Percentiles rank a stretch among this genome's conserved stretches.
These are phyloP conservation scores for Austroboletus eburneus DNA, from an alignment of 768 basidiomycete species.

Conservation along the genomic window DNA sequence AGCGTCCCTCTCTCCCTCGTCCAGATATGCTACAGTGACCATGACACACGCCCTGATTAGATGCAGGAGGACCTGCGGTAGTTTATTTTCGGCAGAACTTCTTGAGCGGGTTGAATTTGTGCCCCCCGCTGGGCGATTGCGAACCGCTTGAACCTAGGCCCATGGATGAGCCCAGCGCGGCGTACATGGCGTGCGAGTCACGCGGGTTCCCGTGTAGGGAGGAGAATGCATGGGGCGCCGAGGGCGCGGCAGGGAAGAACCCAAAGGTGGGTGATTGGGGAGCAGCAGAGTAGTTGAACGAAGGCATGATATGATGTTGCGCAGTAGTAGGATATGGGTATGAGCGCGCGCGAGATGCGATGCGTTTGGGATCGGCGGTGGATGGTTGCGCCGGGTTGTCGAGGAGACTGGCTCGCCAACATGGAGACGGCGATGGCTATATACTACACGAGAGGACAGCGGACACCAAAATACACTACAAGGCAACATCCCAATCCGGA, in stretches of 20 bases:
- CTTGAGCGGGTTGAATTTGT: slow-evolving; percentile 31
- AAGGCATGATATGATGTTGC: slow-evolving; percentile 39
- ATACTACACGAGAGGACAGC: too few species aligned
- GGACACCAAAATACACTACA: slow-evolving; percentile 11
- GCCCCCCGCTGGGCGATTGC: slow-evolving; percentile 19
- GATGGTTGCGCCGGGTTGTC: slow-evolving; percentile 6
- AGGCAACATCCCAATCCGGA: slow-evolving; percentile 22
- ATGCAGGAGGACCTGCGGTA: not conserved
- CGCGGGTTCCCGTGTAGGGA: slow-evolving; percentile 58
- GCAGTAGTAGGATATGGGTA: not conserved
- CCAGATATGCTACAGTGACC: slow-evolving; percentile 29
- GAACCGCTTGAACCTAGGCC: slow-evolving; percentile 22
- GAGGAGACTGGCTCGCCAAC: not conserved
- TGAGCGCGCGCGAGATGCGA: not conserved
- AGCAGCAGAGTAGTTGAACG: slow-evolving; percentile 35
- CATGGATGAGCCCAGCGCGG: slow-evolving; percentile 39
- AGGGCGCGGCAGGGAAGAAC: slow-evolving; percentile 52
- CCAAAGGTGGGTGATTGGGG: slow-evolving; percentile 55
- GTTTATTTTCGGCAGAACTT: slow-evolving; percentile 33
- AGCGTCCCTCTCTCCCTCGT: not conserved
- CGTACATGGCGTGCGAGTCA: slow-evolving; percentile 55
- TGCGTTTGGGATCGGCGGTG: not conserved
- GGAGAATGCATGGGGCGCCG: slow-evolving; percentile 55
- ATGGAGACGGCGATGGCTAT: too few species aligned
- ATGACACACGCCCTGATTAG: slow-evolving; percentile 2